Conservation (phyloP, 2,329 filamentous ascomycete species). For the Nigrograna mackinnonii region DNA sequence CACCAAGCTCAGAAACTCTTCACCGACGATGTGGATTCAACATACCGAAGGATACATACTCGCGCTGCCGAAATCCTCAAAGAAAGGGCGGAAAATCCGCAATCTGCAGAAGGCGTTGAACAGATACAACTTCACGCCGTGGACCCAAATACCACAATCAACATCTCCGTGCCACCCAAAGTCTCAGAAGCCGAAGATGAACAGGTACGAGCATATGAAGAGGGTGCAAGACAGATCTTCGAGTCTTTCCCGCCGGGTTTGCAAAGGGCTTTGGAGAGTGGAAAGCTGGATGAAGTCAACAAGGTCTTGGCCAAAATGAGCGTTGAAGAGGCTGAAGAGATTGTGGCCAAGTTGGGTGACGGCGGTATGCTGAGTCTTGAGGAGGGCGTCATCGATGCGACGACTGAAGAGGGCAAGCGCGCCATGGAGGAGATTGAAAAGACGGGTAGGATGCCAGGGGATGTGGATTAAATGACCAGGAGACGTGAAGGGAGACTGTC, state of each 20-base stretch:
- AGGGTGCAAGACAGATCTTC: slow-evolving; percentile 71
- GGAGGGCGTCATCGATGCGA: slow-evolving; percentile 93
- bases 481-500: too few relatives aligned
- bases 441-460: slow-evolving; percentile 41
- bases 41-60: slow-evolving; percentile 79
- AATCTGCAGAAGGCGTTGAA: slow-evolving; percentile 71
- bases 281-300: slow-evolving; percentile 86
- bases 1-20: slow-evolving; percentile 93
- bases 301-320: slow-evolving; percentile 86
- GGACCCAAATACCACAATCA: slow-evolving; percentile 88
- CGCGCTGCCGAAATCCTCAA: slow-evolving; percentile 74
- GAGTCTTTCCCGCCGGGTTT: slow-evolving; percentile 82
- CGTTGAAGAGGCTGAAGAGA: slow-evolving; percentile 82
- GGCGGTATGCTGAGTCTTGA: slow-evolving; percentile 90
- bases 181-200: slow-evolving; percentile 41
- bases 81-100: slow-evolving; percentile 55
- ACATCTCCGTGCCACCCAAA: slow-evolving; percentile 77
- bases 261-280: slow-evolving; percentile 80
- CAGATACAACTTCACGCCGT: slow-evolving; percentile 98
- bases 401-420: slow-evolving; percentile 81
- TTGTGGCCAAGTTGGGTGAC: slow-evolving; percentile 79
- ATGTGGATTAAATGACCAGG: too few relatives aligned
- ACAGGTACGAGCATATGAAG: slow-evolving; percentile 63
- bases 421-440: slow-evolving; percentile 71
- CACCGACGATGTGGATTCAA: slow-evolving; percentile 87